Base-by-base conservation (phyloP, 2,329 filamentous ascomycete genomes). In the Proliferodiscus dingleyae region DNA sequence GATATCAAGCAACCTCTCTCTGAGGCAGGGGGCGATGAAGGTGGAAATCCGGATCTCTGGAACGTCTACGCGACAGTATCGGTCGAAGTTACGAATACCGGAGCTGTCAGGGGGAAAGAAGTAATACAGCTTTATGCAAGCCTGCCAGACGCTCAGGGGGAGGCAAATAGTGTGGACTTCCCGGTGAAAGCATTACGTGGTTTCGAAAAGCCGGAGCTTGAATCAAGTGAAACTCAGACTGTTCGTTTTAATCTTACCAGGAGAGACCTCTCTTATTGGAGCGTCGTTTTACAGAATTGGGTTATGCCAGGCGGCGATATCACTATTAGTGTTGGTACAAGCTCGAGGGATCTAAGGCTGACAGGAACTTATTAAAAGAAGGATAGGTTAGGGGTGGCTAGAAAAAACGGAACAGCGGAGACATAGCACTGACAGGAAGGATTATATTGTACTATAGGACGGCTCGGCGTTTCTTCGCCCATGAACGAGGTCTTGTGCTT, bases 211-310 rank as follows among this genome's bases (percentile, higher is more conserved):
- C 66, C 85, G 1, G 64, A 68, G 30, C 62, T 88, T n/a, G 66
- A 72, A 3, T 67, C 71, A 0, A 78, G 76, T 0, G 71, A 80
- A 60, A 71, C 62, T 3, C 63, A 64, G 47, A 71, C 65, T 0
- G 73, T 87, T 0, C 67, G 71, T 22, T 72, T 88, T 58, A 67
- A 69, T 1, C 56, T 88, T 46, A 85, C 75, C 6, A 72, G 84
- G 39, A 76, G 82, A 56, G 85, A 88, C 56, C 45, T 88, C 46
- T 87, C 83, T 50, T 84, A 85, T 38, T 88, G 85, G 84, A 81
- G 85, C 57, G 74, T 79, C 0, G 63, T 68, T 10, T 59, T 68
- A 32, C 82, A 86, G 65, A 87, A 88, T 53, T 89, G 85, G 85
- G 72, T 80, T 2, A 71, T 82, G 64, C 72, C 77, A 1, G 64